Evolutionary conservation across 441 rosid species (phyloP), one percentile per base, ranked within the genome.

Genomic region (Syzygium malaccense): DNA sequence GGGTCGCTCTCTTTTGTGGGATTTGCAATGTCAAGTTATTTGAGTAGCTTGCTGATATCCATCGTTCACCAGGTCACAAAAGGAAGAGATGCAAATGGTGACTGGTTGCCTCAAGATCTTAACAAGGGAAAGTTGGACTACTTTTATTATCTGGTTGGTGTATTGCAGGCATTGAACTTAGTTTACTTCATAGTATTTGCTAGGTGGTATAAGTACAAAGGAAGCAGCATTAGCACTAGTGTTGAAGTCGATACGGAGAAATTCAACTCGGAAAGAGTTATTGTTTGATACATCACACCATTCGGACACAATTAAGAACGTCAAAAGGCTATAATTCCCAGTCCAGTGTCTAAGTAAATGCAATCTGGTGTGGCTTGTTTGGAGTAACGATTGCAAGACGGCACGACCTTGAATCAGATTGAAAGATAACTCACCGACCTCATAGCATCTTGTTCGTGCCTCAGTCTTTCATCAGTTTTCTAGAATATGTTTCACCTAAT

Each of bases 181-280:
- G 93, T 71, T 2, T 94, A 92, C 90, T 95, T 94, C 86, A 51
- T 93, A 60, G 89, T 91, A 7, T 93, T 94, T 80, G 93, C 97
- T 53, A 93, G 87, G 55, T 94, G 96, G 97, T 95, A 92, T 88
- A 92, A 91, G 90, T 95, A 95, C 93, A 95, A 94, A 92, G 95
- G 91, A 89, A 85, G 90, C 64, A 87, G 88, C 86, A 56, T 54
- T 20, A 79, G 64, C 55, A 75, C 80, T 60, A 88, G 87, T 12
- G 55, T 48, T 57, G 93, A 90, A 85, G 66, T 83, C 56, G 90
- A 87, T 25, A 86, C 86, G 90, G 93, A 90, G 57, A 88, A 79
- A 25, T 3, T 83, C 55, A 48, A 86, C 62, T 62, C 88, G 5
- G 91, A 56, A 55, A 89, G 84, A 28, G 88, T 86, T 86, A 64